Evolutionary conservation across 352 stramenopile genomes (phyloP), one percentile per base, ranked within the genome.

Genomic region (Thraustochytrium sp.): DNA sequence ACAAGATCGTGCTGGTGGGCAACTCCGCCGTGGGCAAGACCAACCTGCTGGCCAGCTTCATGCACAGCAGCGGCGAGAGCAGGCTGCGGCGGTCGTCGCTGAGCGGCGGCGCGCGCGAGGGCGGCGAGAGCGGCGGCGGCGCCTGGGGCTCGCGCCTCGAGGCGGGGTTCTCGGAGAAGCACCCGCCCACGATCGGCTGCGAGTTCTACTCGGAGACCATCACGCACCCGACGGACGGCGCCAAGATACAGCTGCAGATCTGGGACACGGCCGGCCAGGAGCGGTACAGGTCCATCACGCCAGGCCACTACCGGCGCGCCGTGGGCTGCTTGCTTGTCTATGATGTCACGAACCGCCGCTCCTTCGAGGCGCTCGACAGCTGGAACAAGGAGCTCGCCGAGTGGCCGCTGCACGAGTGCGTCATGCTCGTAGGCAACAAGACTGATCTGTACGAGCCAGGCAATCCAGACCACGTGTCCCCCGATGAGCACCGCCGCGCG

Each of bases 11-110:
- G 73, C 88, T 97, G 73, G 98, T 97, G 87, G 91, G 95, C 29
- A 94, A 98, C 89, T 97, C 92, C 54, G 93, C 93, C 85, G 94
- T 98, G 40, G 88, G 88, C 21, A 99, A 99, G 86, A 98, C 94
- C 21, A 98, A 98, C 85, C 87, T 98, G 76, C 88, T 98, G 54
- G 97, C 92, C 85, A 92, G 96, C 76, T 99, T 98, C 88, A 98
- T 94, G 59, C 90, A 91, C 42, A 98, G 88, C 94, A 98, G 90
- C 98, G 98, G 88, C 97, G n/a, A n/a, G n/a, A n/a, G n/a, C n/a
- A n/a, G n/a, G n/a, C n/a, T n/a, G n/a, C n/a, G n/a, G n/a, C n/a
- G n/a, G n/a, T n/a, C n/a, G n/a, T n/a, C n/a, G n/a, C n/a, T n/a
- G n/a, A n/a, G n/a, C n/a, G n/a, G n/a, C n/a, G n/a, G n/a, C n/a